Percentiles rank a stretch among this genome's conserved stretches.
These are phyloP conservation scores for Murraya paniculata DNA, from an alignment of 345 rosid genomes.

Conservation along the genomic window DNA sequence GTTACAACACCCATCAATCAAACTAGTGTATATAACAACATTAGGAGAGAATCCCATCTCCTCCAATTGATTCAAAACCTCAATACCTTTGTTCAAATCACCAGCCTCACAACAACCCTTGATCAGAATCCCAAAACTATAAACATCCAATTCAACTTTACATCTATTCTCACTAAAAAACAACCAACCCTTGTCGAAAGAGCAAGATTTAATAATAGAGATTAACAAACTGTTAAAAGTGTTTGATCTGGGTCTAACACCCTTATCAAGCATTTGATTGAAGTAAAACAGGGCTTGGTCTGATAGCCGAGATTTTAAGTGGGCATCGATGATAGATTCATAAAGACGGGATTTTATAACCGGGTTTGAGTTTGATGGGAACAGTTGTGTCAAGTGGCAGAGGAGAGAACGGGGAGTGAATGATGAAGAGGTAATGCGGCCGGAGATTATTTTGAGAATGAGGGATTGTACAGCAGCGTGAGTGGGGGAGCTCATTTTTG, in stretches of 20 bases:
- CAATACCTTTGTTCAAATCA: conserved; percentile 43
- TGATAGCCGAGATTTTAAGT: conserved; percentile 39
- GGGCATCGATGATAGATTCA: conserved; percentile 49
- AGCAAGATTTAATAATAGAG: conserved; percentile 34
- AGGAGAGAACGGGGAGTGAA: conserved; percentile 48
- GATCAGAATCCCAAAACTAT: conserved; percentile 67
- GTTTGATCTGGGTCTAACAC: conserved; percentile 38
- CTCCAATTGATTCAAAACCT: conserved; percentile 41
- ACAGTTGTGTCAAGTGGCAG: conserved; percentile 31
- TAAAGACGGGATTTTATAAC: conserved; percentile 28
- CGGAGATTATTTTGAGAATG: conserved; percentile 43
- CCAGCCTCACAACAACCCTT: conserved; percentile 72
- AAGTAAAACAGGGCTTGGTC: conserved; percentile 46
- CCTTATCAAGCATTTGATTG: conserved; percentile 45
- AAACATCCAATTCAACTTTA: conserved; percentile 42
- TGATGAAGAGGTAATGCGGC: conserved; percentile 41
- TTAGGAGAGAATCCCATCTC: conserved; percentile 49
- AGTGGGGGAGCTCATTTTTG: conserved; percentile 17
- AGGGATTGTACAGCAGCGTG: conserved; percentile 42
- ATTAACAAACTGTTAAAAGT: conserved; percentile 46
- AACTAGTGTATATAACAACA: conserved; percentile 65
- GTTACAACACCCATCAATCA: conserved; percentile 85
- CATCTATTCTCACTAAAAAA: conserved; percentile 37
- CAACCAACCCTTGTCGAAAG: conserved; percentile 42
- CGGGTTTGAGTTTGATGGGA: conserved; percentile 4